These are phyloP conservation scores for Linnemannia schmuckeri DNA, from an alignment of 192 early-diverging fungal genomes.

Conservation along the genomic window DNA sequence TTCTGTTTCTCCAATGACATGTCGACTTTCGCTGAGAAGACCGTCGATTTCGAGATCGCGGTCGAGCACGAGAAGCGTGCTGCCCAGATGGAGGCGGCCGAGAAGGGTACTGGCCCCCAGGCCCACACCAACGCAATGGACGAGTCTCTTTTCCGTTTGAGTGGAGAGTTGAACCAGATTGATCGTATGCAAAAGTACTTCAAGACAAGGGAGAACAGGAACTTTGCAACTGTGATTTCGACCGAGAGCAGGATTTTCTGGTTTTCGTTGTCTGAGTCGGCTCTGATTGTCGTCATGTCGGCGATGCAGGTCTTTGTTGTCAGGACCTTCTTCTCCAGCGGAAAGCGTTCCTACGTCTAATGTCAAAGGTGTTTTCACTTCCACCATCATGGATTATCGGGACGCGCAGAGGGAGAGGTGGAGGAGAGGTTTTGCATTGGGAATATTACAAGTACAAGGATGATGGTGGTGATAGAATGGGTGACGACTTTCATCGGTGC, in stretches of 20 bases:
- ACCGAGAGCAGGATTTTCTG: constrained; percentile 92
- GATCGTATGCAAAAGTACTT: constrained; percentile 91
- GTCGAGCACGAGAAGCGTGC: constrained; percentile 88
- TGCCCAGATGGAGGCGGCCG: constrained; percentile 15
- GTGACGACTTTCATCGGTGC: too few species aligned
- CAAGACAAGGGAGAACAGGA: constrained; percentile 91
- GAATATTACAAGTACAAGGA: not conserved
- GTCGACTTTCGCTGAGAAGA: constrained; percentile 95
- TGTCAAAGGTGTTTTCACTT: not conserved
- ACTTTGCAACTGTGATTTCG: constrained; percentile 89
- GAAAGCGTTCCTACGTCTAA: constrained; percentile 72
- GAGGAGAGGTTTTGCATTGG: not conserved
- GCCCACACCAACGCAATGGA: constrained; percentile 66
- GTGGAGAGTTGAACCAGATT: constrained; percentile 74
- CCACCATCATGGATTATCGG: not conserved
- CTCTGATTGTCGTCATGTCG: constrained; percentile 86
- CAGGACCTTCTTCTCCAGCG: constrained; percentile 89
- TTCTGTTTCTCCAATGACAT: constrained; percentile 98
- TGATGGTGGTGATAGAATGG: not conserved
- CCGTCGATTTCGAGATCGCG: constrained; percentile 95
- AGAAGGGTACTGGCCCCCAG: constrained; percentile 46
- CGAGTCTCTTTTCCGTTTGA: constrained; percentile 73
- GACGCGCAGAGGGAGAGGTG: not conserved
- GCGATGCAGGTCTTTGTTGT: constrained; percentile 95
- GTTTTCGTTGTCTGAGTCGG: constrained; percentile 87